Conservation (phyloP, 108 stramenopile species). For the Skeletonema grethae region DNA sequence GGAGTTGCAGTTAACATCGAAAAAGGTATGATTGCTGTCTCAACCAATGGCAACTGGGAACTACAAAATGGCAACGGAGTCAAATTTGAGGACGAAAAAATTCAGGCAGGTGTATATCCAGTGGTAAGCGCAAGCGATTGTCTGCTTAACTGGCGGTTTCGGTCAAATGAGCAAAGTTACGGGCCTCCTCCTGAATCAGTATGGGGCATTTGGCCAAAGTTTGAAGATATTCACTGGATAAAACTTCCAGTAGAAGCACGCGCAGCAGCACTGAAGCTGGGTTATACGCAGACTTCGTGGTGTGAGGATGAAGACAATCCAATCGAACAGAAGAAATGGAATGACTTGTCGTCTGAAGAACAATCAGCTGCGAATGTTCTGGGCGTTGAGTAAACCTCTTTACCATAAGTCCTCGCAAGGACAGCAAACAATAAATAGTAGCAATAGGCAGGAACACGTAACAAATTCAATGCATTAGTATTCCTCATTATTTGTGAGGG, state of each 20-base stretch:
- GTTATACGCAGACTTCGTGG: conserved; percentile 11
- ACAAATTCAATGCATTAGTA: no score
- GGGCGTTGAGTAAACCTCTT: no score
- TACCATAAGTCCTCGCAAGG: no score
- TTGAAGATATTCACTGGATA: conserved; percentile 15
- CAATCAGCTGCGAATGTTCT: conserved; percentile 48
- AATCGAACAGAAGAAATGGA: conserved; percentile 39
- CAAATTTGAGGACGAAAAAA: conserved; percentile 16
- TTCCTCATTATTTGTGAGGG: no score
- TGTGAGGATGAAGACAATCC: conserved; percentile 7
- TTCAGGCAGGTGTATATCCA: conserved; percentile 24
- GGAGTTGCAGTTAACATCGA: conserved; percentile 27
- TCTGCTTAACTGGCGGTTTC: background rate
- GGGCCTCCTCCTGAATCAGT: conserved; percentile 13
- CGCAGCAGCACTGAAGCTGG: conserved; percentile 11
- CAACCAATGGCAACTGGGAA: conserved; percentile 15
- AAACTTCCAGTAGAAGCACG: conserved; percentile 7
- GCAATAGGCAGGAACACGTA: no score
- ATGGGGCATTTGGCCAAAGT: conserved; percentile 24
- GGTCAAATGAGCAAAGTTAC: conserved; percentile 6
- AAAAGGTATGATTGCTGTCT: conserved; percentile 25
- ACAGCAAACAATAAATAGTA: no score
- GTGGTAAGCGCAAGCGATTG: background rate
- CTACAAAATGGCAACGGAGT: conserved; percentile 10
- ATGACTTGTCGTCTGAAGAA: conserved; percentile 39